Conservation (phyloP, 2,329 filamentous ascomycete species). For the Stagonosporopsis rhizophila region DNA sequence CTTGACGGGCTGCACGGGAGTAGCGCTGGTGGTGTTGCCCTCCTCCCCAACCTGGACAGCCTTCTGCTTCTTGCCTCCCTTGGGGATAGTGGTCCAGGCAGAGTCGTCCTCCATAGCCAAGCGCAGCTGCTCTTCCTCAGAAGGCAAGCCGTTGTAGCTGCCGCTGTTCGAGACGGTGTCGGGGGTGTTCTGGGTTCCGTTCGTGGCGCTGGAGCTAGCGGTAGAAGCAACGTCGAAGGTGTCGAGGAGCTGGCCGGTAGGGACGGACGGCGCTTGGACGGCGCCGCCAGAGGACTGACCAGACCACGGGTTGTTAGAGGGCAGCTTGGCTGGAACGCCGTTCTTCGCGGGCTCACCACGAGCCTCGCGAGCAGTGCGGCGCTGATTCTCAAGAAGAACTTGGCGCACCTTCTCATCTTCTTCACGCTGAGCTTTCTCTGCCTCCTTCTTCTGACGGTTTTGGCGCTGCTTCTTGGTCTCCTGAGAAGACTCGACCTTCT, state of each 20-base stretch:
- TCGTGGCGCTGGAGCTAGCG: constrained; percentile 50
- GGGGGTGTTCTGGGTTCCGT: constrained; percentile 52
- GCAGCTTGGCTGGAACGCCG: constrained; percentile 62
- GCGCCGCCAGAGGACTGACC: constrained; percentile 40
- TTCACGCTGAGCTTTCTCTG: constrained; percentile 75
- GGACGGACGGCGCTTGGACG: constrained; percentile 33
- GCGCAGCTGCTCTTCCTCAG: constrained; percentile 68
- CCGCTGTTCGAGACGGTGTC: constrained; percentile 40
- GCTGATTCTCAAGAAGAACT: constrained; percentile 79
- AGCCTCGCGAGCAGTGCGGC: constrained; percentile 78
- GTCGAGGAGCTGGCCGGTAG: constrained; percentile 53
- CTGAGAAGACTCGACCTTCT: constrained; percentile 60
- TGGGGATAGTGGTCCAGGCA: constrained; percentile 68
- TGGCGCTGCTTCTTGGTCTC: constrained; percentile 97
- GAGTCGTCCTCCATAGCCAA: constrained; percentile 58
- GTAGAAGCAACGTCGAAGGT: constrained; percentile 57
- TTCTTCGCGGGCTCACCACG: constrained; percentile 86
- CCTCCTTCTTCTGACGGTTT: constrained; percentile 87
- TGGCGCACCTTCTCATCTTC: constrained; percentile 82
- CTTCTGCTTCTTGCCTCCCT: constrained; percentile 61
- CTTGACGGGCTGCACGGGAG: constrained; percentile 35
- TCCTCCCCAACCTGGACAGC: constrained; percentile 55
- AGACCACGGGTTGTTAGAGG: constrained; percentile 63
- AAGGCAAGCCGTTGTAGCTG: constrained; percentile 58
- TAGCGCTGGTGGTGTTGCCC: constrained; percentile 28